These are phyloP conservation scores for Scedosporium aurantiacum DNA, from an alignment of 2,329 filamentous ascomycete genomes.

Conservation along the genomic window DNA sequence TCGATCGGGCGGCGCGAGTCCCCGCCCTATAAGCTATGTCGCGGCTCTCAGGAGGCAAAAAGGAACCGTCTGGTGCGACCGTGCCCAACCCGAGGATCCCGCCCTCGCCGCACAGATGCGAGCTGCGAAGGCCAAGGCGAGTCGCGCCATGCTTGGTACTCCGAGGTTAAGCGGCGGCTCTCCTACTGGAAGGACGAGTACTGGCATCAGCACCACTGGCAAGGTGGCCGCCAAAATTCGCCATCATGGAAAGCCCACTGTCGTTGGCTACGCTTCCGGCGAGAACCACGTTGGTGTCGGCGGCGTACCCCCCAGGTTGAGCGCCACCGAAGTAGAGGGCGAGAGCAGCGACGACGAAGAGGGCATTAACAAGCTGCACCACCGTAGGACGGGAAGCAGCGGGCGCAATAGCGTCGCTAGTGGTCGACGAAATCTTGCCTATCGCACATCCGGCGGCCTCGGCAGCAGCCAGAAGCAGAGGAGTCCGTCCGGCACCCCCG, in stretches of 20 bases:
- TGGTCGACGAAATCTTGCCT: constrained; percentile 35
- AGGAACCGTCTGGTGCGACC: constrained; percentile 96
- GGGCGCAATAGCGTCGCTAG: constrained; percentile 58
- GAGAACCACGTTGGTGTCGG: constrained; percentile 63
- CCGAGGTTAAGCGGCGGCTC: constrained; percentile 25
- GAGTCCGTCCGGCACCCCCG: constrained; percentile 46
- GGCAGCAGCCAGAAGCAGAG: constrained; percentile 30
- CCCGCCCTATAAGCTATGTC: constrained; percentile 67
- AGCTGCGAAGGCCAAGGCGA: constrained; percentile 76
- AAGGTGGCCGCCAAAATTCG: constrained; percentile 77
- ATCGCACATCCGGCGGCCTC: constrained; percentile 39
- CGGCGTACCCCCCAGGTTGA: constrained; percentile 81
- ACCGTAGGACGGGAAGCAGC: constrained; percentile 64
- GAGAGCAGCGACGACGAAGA: constrained; percentile 73
- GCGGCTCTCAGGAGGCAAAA: constrained; percentile 95
- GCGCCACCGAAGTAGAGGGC: constrained; percentile 89
- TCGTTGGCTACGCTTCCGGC: constrained; percentile 68
- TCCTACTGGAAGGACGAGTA: constrained; percentile 44
- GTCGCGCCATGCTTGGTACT: constrained; percentile 67
- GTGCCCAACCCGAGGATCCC: constrained; percentile 84
- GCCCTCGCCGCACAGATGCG: constrained; percentile 71
- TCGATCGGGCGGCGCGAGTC: constrained; percentile 46
- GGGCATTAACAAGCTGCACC: constrained; percentile 35
- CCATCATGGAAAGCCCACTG: constrained; percentile 71
- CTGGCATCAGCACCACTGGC: constrained; percentile 47